Evolutionary conservation across 2,329 filamentous ascomycete species (phyloP), one percentile per base, ranked within the genome.

Genomic region (Fusarium piperis): DNA sequence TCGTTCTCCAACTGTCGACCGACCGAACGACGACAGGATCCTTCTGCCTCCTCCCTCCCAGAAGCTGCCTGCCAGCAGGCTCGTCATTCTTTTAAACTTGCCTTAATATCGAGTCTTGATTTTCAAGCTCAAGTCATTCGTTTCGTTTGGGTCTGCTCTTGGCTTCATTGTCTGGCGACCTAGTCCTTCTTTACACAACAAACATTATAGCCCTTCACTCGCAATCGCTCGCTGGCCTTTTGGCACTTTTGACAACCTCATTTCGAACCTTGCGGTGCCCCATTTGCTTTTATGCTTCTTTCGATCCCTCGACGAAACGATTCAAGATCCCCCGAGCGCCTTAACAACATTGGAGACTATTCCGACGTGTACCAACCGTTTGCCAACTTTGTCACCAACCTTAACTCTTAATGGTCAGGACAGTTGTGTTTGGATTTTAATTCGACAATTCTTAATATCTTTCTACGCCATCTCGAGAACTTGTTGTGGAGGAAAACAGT

Each of bases 41-140:
- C 44, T 57, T 65, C 70, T 68, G 71, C 68, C 62, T 30, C 38
- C 61, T 62, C 64, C 65, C 38, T 56, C 62, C 59, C 66, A 81
- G 67, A 71, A 73, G 69, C 66, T 74, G 85, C 85, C 85, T 87
- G 86, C 85, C 84, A 86, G 85, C 86, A 81, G 87, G 87, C 86
- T 81, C 83, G 85, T 82, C 88, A 85, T 58, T 78, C 76, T 77
- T 74, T 78, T 55, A 77, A 63, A 57, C 48, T 64, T 59, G 65
- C 69, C 67, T 74, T 76, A 71, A 76, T 75, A 59, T 64, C 64
- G 72, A 67, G 73, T 67, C 68, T 64, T 69, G 61, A 65, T 56
- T 64, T 59, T 63, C 71, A 67, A 64, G 65, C 72, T 73, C 68
- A 63, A 64, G 59, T 39, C 74, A 52, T 70, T 74, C 74, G 55